Percentiles rank a stretch among this genome's conserved stretches.
phyloP scores from a whole-genome alignment of 2,329 filamentous ascomycete species.

The Trichoderma sp. region DNA sequence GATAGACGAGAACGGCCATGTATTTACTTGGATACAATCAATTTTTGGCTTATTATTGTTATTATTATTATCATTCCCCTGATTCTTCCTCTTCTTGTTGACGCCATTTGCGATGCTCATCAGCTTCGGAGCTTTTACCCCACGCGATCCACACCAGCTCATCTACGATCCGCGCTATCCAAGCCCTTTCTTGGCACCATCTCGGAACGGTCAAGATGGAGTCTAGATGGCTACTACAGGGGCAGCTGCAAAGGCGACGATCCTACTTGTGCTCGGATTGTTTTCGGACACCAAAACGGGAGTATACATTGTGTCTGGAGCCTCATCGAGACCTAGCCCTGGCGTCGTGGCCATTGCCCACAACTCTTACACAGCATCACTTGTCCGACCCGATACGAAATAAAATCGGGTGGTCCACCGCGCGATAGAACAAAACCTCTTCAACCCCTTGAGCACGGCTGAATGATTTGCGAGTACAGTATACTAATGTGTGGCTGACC shows the following conservation, averaged over 20 bases:
- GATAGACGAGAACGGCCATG: background rate
- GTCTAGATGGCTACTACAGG: no score
- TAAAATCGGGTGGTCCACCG: background rate
- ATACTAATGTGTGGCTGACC: background rate
- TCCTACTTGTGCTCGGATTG: no score
- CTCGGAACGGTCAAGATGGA: background rate
- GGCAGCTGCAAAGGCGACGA: no score
- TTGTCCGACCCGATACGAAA: background rate
- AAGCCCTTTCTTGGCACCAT: background rate
- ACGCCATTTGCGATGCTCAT: no score
- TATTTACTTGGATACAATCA: background rate
- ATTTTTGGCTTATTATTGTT: no score
- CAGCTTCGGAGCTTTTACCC: background rate
- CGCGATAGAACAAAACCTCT: background rate
- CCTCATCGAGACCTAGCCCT: no score
- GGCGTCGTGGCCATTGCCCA: no score
- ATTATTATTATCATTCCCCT: no score
- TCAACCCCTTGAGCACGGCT: no score
- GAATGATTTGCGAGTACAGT: background rate
- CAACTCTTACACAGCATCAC: background rate
- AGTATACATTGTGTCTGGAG: no score
- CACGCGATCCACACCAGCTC: background rate
- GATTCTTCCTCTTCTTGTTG: no score
- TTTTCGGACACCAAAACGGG: no score
- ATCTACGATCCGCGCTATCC: background rate